Evolutionary conservation across 2,329 filamentous ascomycete genomes (phyloP).

Genomic region (Fusarium sp.): DNA sequence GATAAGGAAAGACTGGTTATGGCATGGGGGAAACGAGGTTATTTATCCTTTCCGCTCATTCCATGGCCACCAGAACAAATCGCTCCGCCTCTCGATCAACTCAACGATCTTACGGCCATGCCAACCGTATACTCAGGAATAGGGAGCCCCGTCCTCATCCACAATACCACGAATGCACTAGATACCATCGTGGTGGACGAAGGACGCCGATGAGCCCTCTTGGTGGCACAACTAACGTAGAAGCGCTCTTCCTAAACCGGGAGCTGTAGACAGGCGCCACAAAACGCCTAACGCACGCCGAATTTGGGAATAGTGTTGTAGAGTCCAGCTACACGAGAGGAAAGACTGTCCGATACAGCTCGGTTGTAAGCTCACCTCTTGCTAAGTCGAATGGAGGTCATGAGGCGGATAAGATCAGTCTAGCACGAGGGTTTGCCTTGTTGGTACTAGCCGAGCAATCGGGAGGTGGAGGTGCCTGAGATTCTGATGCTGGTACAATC

Average conservation of each 20-base stretch:
- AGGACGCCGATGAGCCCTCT: not conserved
- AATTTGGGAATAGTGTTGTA: not conserved
- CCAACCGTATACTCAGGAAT: constrained; percentile 6
- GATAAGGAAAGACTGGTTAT: constrained; percentile 8
- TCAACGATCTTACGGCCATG: constrained; percentile 4
- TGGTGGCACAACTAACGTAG: constrained; percentile 1
- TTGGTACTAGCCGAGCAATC: not conserved
- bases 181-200: constrained; percentile 1
- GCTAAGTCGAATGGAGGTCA: not conserved
- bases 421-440: not conserved
- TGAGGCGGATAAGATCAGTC: not conserved
- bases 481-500: constrained; percentile 4
- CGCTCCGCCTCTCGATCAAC: not conserved
- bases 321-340: not conserved
- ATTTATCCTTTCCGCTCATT: constrained; percentile 36
- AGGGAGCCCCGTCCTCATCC: constrained; percentile 33
- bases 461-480: constrained; percentile 1
- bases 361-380: not conserved
- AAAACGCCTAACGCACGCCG: constrained; percentile 6
- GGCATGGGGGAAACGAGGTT: constrained; percentile 19
- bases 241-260: constrained; percentile 7
- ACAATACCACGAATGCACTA: constrained; percentile 15
- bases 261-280: constrained; percentile 35
- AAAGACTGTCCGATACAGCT: constrained; percentile 9
- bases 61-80: not conserved